phyloP scores from a whole-genome alignment of 331 rosid species.

The Quercus phellos region DNA sequence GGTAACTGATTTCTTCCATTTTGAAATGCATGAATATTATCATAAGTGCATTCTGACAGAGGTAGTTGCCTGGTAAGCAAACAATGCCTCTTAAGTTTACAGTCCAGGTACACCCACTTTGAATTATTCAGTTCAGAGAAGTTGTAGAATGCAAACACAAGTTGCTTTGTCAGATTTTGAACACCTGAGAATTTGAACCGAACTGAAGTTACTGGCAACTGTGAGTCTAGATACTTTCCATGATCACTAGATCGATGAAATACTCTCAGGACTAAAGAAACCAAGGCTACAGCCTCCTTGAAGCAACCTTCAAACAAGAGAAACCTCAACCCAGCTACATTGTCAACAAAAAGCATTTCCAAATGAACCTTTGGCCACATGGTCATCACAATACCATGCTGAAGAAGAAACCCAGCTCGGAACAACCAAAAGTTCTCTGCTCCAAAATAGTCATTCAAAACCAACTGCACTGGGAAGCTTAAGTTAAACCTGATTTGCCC shows the following conservation, averaged over 20 bases:
- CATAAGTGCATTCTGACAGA: slow-evolving; percentile 80
- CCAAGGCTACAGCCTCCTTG: slow-evolving; percentile 60
- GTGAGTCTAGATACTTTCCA: slow-evolving; percentile 46
- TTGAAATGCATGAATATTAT: slow-evolving; percentile 76
- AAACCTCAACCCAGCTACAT: slow-evolving; percentile 76
- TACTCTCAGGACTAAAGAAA: slow-evolving; percentile 50
- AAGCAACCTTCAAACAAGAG: slow-evolving; percentile 76
- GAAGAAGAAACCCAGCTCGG: slow-evolving; percentile 44
- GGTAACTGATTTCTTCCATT: slow-evolving; percentile 41
- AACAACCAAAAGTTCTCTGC: slow-evolving; percentile 42
- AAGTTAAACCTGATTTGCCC: slow-evolving; percentile 43
- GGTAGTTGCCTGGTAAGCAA: slow-evolving; percentile 63
- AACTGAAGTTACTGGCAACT: slow-evolving; percentile 74
- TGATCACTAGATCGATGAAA: slow-evolving; percentile 48
- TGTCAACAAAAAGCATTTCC: slow-evolving; percentile 91
- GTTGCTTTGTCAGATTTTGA: slow-evolving; percentile 56
- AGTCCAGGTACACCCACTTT: slow-evolving; percentile 67
- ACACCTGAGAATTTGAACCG: slow-evolving; percentile 67
- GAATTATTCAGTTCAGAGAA: slow-evolving; percentile 56
- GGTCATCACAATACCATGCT: slow-evolving; percentile 49
- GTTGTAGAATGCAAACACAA: slow-evolving; percentile 68
- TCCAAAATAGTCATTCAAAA: slow-evolving; percentile 36
- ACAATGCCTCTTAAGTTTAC: slow-evolving; percentile 63
- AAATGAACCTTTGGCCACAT: slow-evolving; percentile 71
- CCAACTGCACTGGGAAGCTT: slow-evolving; percentile 36